Conservation (phyloP, 257 asterid species). For the Paraleonurus japonicus region DNA sequence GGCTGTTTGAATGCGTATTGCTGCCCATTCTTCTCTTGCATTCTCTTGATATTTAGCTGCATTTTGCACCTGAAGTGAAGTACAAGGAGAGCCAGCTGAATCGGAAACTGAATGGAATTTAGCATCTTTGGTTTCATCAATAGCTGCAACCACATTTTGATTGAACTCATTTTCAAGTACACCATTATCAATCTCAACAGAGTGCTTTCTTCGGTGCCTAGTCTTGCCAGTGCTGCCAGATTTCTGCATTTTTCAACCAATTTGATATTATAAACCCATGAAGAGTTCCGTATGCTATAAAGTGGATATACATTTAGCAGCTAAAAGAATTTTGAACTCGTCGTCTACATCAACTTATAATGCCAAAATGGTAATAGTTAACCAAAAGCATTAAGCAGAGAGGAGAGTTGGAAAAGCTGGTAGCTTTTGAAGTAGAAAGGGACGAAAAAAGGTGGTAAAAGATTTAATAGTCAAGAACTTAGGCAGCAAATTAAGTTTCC, state of each 20-base stretch:
- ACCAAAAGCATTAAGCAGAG: neutral
- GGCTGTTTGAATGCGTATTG: conserved; percentile 83
- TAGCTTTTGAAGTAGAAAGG: conserved; percentile 1
- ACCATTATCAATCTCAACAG: conserved; percentile 63
- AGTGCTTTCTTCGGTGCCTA: conserved; percentile 79
- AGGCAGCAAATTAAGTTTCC: neutral
- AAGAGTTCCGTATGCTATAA: conserved; percentile 1
- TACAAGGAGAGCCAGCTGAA: conserved; percentile 59
- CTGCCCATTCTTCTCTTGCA: conserved; percentile 86
- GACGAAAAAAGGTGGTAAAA: conserved; percentile 4
- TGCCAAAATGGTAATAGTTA: neutral
- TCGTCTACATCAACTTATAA: neutral
- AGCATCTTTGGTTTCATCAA: conserved; percentile 46
- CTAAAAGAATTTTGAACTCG: neutral
- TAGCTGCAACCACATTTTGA: conserved; percentile 37
- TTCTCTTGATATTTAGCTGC: conserved; percentile 41
- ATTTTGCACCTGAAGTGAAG: conserved; percentile 57
- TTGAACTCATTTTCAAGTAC: conserved; percentile 52
- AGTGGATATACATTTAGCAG: neutral
- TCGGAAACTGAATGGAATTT: conserved; percentile 48
- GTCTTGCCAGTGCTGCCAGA: conserved; percentile 61
- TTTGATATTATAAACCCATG: conserved; percentile 2
- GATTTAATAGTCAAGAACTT: neutral
- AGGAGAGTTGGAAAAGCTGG: conserved; percentile 2
- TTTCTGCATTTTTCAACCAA: conserved; percentile 45